Conservation (phyloP, 768 basidiomycete species). For the Sporobolomyces pararoseus region DNA sequence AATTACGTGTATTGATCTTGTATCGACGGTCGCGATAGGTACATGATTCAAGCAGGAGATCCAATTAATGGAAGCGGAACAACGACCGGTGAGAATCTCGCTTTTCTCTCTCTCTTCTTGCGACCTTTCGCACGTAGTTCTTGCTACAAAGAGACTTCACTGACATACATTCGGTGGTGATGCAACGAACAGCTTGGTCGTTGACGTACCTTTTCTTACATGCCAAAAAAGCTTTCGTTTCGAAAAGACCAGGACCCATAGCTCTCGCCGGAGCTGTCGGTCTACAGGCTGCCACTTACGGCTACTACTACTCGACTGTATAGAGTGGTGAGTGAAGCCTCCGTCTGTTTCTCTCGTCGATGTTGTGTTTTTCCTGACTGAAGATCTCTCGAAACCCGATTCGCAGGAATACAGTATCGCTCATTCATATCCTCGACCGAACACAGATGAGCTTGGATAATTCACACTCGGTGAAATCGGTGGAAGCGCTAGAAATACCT, state of each 20-base stretch:
- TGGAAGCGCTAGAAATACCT: too few species aligned
- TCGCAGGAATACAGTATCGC: too few species aligned
- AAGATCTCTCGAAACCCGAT: too few species aligned
- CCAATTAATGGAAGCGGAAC: constrained; percentile 38
- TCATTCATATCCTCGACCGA: too few species aligned
- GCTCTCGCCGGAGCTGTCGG: constrained; percentile 15
- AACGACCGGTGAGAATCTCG: constrained; percentile 25
- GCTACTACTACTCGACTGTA: constrained; percentile 24
- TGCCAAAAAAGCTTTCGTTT: constrained; percentile 21
- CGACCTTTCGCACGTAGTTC: not conserved
- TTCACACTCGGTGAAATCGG: too few species aligned
- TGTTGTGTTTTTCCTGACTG: too few species aligned
- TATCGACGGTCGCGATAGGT: not conserved
- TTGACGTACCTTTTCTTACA: constrained; percentile 42
- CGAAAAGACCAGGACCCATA: constrained; percentile 26
- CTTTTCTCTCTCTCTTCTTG: not conserved
- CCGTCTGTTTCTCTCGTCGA: too few species aligned
- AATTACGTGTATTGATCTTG: too few species aligned
- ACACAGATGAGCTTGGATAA: too few species aligned
- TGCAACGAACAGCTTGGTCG: constrained; percentile 41
- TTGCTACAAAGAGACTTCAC: too few species aligned
- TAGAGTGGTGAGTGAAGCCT: not conserved
- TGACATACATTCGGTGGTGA: not conserved
- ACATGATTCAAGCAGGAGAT: constrained; percentile 38
- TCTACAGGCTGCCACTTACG: constrained; percentile 11